These are phyloP conservation scores for Termitomyces sp. DNA, from an alignment of 768 basidiomycete genomes.

Conservation along the genomic window DNA sequence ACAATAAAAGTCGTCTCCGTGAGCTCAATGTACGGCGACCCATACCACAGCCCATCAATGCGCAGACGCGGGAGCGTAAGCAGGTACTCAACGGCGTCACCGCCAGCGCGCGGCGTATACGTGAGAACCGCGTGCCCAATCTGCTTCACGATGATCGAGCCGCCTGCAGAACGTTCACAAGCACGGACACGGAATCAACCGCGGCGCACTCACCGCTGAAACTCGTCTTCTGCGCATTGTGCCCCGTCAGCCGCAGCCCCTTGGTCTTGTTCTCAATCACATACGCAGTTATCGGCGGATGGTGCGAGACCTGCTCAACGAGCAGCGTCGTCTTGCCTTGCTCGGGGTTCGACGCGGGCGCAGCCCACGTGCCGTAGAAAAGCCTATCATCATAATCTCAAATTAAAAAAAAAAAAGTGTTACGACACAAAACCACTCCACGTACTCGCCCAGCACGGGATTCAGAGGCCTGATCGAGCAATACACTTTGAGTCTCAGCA, in stretches of 20 bases:
- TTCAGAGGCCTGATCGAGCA: conserved; percentile 69
- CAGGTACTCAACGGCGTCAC: conserved; percentile 50
- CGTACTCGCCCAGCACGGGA: conserved; percentile 89
- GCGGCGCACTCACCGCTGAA: conserved; percentile 57
- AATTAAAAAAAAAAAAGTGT: not conserved
- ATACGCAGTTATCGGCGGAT: conserved; percentile 86
- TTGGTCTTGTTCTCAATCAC: conserved; percentile 77
- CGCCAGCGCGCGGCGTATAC: conserved; percentile 49
- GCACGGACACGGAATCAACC: too few relatives aligned
- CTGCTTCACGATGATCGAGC: conserved; percentile 85
- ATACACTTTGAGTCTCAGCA: too few relatives aligned
- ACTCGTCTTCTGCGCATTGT: conserved; percentile 92
- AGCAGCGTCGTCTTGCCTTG: conserved; percentile 79
- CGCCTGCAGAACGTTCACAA: conserved; percentile 28
- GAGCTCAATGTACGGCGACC: conserved; percentile 90
- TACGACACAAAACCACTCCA: conserved; percentile 6
- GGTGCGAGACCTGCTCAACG: conserved; percentile 96
- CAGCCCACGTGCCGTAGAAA: conserved; percentile 90
- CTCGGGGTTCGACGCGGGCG: conserved; percentile 30
- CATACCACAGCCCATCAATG: conserved; percentile 92
- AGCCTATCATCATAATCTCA: conserved; percentile 34
- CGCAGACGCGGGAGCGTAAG: conserved; percentile 89
- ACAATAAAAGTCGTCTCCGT: conserved; percentile 75
- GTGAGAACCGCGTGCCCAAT: conserved; percentile 89
- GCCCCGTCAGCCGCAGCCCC: conserved; percentile 73